Percentiles rank a stretch among this genome's conserved stretches.
Conservation (phyloP, 2,329 filamentous ascomycete genomes). For the Chaetomiaceae sp. region DNA sequence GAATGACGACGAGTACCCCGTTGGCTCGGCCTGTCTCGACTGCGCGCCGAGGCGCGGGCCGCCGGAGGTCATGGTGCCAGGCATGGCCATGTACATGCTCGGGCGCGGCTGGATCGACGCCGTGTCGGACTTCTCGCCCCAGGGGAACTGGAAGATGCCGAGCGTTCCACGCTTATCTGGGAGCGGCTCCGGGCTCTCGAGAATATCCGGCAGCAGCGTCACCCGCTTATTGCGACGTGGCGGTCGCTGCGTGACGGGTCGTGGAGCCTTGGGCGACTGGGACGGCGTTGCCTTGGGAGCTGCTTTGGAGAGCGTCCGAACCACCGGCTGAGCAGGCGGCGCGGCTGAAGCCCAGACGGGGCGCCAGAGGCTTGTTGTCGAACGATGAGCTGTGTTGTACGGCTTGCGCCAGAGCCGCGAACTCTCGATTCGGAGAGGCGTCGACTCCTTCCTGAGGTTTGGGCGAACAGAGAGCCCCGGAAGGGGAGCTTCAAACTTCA, state of each 20-base stretch:
- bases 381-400: conserved; percentile 14
- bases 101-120: conserved; percentile 38
- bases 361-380: conserved; percentile 29
- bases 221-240: conserved; percentile 49
- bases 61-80: conserved; percentile 45
- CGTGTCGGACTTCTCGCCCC: conserved; percentile 57
- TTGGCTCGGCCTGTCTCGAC: conserved; percentile 32
- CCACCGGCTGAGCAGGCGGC: conserved; percentile 17
- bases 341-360: conserved; percentile 25
- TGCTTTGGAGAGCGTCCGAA: too few relatives aligned
- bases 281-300: conserved; percentile 9
- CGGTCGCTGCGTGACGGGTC: conserved; percentile 47
- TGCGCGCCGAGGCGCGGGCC: conserved; percentile 29
- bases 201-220: conserved; percentile 56
- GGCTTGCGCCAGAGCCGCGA: conserved; percentile 36
- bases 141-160: conserved; percentile 60
- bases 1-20: conserved; percentile 46
- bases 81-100: conserved; percentile 40
- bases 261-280: conserved; percentile 27
- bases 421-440: conserved; percentile 33
- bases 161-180: conserved; percentile 53
- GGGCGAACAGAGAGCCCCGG: conserved; percentile 33
- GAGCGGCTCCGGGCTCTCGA: conserved; percentile 55
- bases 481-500: conserved; percentile 20
- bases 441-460: conserved; percentile 29